Percentiles rank a stretch among this genome's conserved stretches.
phyloP scores from a whole-genome alignment of 2,329 filamentous ascomycete species.

The Proliferodiscus dingleyae region DNA sequence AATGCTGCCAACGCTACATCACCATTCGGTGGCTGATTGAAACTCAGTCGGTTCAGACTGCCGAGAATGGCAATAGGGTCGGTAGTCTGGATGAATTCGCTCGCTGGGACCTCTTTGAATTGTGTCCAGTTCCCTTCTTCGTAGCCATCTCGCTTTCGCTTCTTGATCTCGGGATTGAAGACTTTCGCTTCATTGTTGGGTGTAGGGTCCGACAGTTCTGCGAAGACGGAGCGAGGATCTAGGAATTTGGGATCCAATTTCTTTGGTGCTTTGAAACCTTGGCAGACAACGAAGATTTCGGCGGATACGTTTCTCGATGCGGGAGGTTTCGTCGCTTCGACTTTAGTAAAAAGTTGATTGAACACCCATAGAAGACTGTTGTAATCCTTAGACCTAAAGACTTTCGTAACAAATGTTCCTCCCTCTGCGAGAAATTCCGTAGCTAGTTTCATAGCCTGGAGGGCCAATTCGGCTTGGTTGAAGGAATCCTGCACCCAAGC shows the following conservation, averaged over 20 bases:
- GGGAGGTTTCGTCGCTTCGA: conserved; percentile 95
- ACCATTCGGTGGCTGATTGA: conserved; percentile 72
- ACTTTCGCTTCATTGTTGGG: conserved; percentile 98
- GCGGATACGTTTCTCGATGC: conserved; percentile 94
- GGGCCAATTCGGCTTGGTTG: conserved; percentile 87
- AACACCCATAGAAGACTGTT: conserved; percentile 95
- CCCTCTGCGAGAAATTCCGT: conserved; percentile 88
- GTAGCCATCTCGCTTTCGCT: conserved; percentile 95
- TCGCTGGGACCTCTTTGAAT: conserved; percentile 82
- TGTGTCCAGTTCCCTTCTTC: conserved; percentile 93
- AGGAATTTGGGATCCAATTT: conserved; percentile 87
- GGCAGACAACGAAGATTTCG: conserved; percentile 97
- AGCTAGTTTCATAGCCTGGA: conserved; percentile 88
- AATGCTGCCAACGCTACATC: conserved; percentile 85
- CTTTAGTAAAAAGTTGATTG: conserved; percentile 91
- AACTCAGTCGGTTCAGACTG: conserved; percentile 75
- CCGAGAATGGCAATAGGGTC: conserved; percentile 93
- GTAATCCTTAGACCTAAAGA: conserved; percentile 96
- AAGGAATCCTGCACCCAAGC: conserved; percentile 98
- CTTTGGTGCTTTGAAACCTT: conserved; percentile 93
- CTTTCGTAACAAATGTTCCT: conserved; percentile 93
- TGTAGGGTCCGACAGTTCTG: conserved; percentile 76
- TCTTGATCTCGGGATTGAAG: conserved; percentile 96
- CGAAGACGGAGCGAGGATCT: conserved; percentile 85
- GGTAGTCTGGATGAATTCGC: conserved; percentile 87